These are phyloP conservation scores for Chlorophyllum brunneum DNA, from an alignment of 768 basidiomycete species.

Conservation along the genomic window DNA sequence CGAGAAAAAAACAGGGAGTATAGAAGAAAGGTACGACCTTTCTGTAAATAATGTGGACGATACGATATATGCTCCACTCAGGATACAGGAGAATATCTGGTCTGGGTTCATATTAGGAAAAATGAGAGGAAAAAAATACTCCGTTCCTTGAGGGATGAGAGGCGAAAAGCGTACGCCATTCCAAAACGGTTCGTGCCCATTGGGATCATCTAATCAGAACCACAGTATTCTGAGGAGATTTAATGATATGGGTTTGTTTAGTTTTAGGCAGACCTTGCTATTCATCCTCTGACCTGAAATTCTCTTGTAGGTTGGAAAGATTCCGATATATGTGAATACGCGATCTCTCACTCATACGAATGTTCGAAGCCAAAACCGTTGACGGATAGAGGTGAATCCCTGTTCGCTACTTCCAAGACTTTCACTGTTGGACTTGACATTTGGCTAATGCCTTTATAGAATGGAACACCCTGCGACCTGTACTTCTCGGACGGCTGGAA, in stretches of 20 bases:
- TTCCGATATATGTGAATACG: not conserved
- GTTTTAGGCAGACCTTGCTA: too few species aligned
- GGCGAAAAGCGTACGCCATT: not conserved
- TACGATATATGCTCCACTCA: not conserved
- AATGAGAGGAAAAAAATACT: not conserved
- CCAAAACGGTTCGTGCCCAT: too few species aligned
- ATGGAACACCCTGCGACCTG: not conserved
- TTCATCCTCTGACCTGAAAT: not conserved
- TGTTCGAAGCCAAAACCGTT: conserved; percentile 1
- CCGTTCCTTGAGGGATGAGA: not conserved
- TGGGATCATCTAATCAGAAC: too few species aligned
- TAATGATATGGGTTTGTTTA: not conserved
- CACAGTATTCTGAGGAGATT: not conserved
- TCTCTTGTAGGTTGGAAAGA: not conserved
- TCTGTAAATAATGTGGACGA: too few species aligned
- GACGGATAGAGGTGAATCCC: conserved; percentile 1
- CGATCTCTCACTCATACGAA: not conserved
- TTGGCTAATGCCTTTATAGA: too few species aligned
- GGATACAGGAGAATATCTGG: not conserved
- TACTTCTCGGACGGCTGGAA: not conserved
- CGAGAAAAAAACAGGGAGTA: too few species aligned
- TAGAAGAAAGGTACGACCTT: too few species aligned
- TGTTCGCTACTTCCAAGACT: not conserved
- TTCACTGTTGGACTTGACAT: not conserved
- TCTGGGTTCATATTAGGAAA: not conserved